Evolutionary conservation across 2,329 filamentous ascomycete genomes (phyloP).

Genomic region (Fusarium kyushuense): DNA sequence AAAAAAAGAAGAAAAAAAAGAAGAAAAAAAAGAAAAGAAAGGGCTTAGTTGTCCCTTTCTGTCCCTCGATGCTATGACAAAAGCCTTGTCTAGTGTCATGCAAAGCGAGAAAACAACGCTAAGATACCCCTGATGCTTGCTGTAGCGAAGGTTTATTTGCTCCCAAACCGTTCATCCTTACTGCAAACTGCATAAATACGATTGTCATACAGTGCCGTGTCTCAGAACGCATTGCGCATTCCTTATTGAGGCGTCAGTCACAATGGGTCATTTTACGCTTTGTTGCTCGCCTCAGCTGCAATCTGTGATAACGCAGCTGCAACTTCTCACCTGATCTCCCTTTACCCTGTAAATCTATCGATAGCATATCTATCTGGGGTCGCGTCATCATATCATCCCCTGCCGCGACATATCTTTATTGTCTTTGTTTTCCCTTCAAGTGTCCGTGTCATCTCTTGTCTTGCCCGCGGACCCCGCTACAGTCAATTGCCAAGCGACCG

Average conservation of each 20-base stretch:
- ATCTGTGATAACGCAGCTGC: background rate
- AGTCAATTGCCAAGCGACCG: no score
- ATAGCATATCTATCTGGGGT: background rate
- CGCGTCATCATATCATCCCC: background rate
- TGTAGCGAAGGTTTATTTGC: slow-evolving; percentile 3
- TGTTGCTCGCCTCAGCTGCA: background rate
- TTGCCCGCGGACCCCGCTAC: background rate
- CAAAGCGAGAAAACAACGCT: slow-evolving; percentile 29
- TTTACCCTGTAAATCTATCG: background rate
- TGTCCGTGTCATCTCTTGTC: background rate
- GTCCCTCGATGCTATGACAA: slow-evolving; percentile 7
- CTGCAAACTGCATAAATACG: slow-evolving; percentile 21
- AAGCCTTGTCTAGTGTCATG: slow-evolving; percentile 7
- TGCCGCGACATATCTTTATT: background rate
- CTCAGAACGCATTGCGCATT: background rate
- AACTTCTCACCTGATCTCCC: background rate
- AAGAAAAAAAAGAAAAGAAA: background rate
- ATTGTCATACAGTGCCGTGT: slow-evolving; percentile 6
- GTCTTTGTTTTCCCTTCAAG: background rate
- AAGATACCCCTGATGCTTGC: background rate
- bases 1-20: background rate
- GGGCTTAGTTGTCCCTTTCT: no score
- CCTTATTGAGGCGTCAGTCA: slow-evolving; percentile 1
- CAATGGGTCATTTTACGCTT: background rate
- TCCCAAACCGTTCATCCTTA: slow-evolving; percentile 12